Base-by-base conservation (phyloP, 306 rosid species). In the Malus orientalis region DNA sequence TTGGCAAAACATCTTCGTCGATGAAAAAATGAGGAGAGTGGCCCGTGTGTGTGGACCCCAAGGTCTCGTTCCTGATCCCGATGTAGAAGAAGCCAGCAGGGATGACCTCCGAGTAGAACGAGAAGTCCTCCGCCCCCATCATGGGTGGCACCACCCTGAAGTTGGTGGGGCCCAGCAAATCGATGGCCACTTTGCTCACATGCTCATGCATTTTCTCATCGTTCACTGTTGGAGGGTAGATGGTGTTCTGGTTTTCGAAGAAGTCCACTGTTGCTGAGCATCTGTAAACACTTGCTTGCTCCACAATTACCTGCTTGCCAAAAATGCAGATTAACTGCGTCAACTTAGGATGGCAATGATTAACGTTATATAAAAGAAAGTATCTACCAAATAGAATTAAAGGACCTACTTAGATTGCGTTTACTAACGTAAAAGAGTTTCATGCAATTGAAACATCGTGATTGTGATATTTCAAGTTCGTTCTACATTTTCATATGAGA, bases 121-220 rank as follows among this genome's bases (percentile, higher is more conserved):
- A 91, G 79, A 88, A 94, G 79, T 94, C 98, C 87, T 94, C 98
- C 2, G 96, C 98, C 3, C 97, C 98, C 98, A 94, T 94, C 96
- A 94, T 89, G 2, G 94, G 98, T 61, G 89, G 88, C 33, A 91
- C 98, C 73, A 89, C 85, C 86, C 75, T 87, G 91, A 91, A 94
- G 78, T 87, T 94, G 5, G 66, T 53, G 36, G 83, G 78, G 20
- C 98, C 97, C 70, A 87, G 74, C 82, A 93, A 85, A 60, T 87
- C 97, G 3, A 78, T 71, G 5, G 98, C 89, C 64, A 92, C 98
- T 77, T 89, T 88, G 78, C 83, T 89, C 80, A 95, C 96, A 69
- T 95, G 98, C 81, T 95, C 96, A 30, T 92, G 86, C 98, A 95
- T 90, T 58, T 73, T 32, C 32, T 95, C 93, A 74, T 92, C 92